Conservation (phyloP, 768 basidiomycete species). For the Suillus lakei region DNA sequence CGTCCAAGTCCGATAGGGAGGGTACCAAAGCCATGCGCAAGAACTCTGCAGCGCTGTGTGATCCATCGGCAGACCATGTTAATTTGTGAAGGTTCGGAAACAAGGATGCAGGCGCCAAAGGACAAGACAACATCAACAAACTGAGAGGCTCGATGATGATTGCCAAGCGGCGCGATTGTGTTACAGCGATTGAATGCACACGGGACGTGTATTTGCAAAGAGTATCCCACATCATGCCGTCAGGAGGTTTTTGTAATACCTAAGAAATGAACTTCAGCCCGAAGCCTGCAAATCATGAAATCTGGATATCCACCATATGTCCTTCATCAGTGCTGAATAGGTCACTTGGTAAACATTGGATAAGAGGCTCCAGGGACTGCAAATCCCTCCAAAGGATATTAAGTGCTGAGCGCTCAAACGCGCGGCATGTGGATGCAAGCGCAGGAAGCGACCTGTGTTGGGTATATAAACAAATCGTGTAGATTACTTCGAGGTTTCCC, state of each 20-base stretch:
- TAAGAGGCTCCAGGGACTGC: slow-evolving; percentile 25
- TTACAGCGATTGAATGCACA: slow-evolving; percentile 23
- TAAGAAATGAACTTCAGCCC: background rate
- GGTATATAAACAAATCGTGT: background rate
- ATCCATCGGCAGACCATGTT: slow-evolving; percentile 27
- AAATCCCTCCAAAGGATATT: slow-evolving; percentile 30
- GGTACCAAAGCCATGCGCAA: slow-evolving; percentile 30
- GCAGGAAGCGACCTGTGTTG: slow-evolving; percentile 20
- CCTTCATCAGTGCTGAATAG: background rate
- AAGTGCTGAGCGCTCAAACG: slow-evolving; percentile 25
- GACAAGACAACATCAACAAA: slow-evolving; percentile 18
- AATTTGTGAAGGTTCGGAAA: slow-evolving; percentile 28
- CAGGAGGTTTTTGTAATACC: background rate
- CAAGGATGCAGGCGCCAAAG: slow-evolving; percentile 18
- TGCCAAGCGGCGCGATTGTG: background rate
- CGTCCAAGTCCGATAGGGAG: slow-evolving; percentile 8
- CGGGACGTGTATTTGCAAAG: slow-evolving; percentile 22
- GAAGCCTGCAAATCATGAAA: background rate
- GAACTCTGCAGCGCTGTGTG: slow-evolving; percentile 23
- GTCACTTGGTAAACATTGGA: slow-evolving; percentile 9
- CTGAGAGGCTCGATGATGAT: background rate
- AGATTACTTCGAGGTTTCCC: background rate
- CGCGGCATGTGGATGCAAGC: slow-evolving; percentile 28
- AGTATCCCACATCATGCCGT: slow-evolving; percentile 20
- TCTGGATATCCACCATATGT: background rate